phyloP scores from a whole-genome alignment of 192 early-diverging fungal species.

The Dissophora globulifera region DNA sequence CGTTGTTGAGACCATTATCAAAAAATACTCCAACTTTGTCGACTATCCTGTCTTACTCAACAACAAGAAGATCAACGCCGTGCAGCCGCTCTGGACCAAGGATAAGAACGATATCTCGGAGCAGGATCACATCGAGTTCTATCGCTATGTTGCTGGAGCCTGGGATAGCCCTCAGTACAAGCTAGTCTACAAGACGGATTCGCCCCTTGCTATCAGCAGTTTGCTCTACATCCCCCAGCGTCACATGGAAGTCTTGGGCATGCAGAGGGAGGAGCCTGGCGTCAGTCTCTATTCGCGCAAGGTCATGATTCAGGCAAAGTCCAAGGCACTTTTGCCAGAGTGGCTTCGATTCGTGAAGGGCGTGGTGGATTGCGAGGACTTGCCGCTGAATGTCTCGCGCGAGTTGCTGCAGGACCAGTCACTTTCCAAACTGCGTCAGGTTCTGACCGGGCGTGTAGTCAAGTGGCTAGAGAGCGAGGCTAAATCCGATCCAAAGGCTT shows the following conservation, averaged over 20 bases:
- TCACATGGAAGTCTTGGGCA: slow-evolving; percentile 66
- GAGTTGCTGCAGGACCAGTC: slow-evolving; percentile 82
- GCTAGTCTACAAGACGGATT: slow-evolving; percentile 71
- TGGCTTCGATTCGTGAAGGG: slow-evolving; percentile 85
- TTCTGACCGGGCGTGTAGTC: slow-evolving; percentile 65
- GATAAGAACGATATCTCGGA: slow-evolving; percentile 62
- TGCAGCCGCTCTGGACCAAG: slow-evolving; percentile 71
- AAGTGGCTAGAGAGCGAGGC: slow-evolving; percentile 67
- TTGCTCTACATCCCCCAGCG: slow-evolving; percentile 70
- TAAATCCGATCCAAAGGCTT: slow-evolving; percentile 57
- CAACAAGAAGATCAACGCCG: slow-evolving; percentile 64
- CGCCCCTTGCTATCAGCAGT: slow-evolving; percentile 66
- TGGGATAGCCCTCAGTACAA: slow-evolving; percentile 70
- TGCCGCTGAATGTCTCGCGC: slow-evolving; percentile 87
- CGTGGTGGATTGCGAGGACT: slow-evolving; percentile 85
- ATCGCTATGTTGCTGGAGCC: slow-evolving; percentile 68
- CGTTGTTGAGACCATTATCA: slow-evolving; percentile 65
- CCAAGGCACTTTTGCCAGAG: slow-evolving; percentile 75
- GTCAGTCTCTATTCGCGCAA: slow-evolving; percentile 73
- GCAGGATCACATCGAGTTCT: slow-evolving; percentile 70
- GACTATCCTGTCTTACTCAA: slow-evolving; percentile 70
- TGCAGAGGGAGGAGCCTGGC: slow-evolving; percentile 65
- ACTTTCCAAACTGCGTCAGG: slow-evolving; percentile 66
- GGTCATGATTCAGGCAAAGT: slow-evolving; percentile 74
- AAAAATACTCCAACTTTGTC: slow-evolving; percentile 75